These are phyloP conservation scores for Cyamopsis tetragonoloba DNA, from an alignment of 306 rosid genomes.

Conservation along the genomic window DNA sequence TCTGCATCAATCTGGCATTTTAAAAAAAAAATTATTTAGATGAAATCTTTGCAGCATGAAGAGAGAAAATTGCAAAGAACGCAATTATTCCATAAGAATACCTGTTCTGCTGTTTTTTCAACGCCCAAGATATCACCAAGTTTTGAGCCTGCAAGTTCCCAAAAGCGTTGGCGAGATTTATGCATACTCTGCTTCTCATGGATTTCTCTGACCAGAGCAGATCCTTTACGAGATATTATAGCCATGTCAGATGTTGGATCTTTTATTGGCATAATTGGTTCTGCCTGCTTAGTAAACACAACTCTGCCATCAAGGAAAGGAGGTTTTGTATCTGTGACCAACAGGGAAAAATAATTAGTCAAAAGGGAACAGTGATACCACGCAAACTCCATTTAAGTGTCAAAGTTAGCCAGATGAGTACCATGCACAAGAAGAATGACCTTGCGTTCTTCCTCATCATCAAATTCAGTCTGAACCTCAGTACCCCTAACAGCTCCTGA, in stretches of 20 bases:
- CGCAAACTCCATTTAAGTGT: background rate
- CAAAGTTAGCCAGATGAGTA: constrained; percentile 23
- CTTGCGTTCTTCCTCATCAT: constrained; percentile 92
- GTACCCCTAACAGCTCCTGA: constrained; percentile 99
- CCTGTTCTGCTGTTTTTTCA: constrained; percentile 95
- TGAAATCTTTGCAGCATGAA: constrained; percentile 7
- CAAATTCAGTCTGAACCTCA: constrained; percentile 96
- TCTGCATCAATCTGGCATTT: constrained; percentile 83
- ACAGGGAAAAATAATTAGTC: constrained; percentile 18
- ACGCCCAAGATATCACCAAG: constrained; percentile 96
- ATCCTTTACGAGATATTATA: constrained; percentile 95
- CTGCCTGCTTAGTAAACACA: constrained; percentile 96
- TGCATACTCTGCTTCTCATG: constrained; percentile 88
- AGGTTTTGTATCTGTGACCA: constrained; percentile 86
- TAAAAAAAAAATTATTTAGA: background rate
- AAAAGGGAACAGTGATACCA: constrained; percentile 1
- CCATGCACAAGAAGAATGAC: constrained; percentile 99
- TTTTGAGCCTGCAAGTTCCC: constrained; percentile 99
- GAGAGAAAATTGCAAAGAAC: constrained; percentile 25
- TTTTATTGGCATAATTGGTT: constrained; percentile 95
- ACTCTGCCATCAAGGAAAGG: constrained; percentile 98
- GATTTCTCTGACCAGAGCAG: constrained; percentile 78
- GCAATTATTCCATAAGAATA: constrained; percentile 29
- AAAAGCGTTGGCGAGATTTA: constrained; percentile 97
- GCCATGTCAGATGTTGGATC: constrained; percentile 99